Conservation (phyloP, 345 rosid genomes). For the Citrus medica region DNA sequence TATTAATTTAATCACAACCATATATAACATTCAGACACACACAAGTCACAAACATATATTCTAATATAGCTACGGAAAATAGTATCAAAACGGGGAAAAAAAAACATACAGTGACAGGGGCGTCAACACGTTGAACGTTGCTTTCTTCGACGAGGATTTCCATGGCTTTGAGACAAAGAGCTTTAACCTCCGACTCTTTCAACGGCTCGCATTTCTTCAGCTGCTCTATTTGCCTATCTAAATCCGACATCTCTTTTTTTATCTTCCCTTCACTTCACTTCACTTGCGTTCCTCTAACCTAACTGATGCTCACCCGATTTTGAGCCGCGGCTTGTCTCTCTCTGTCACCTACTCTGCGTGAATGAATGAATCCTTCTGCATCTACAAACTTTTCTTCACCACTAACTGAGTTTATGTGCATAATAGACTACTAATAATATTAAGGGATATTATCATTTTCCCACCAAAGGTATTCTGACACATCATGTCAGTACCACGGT, state of each 20-base stretch:
- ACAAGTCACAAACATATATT: background rate
- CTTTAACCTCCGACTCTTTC: constrained; percentile 93
- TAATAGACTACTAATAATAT: no score
- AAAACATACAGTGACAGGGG: constrained; percentile 81
- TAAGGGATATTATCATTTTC: no score
- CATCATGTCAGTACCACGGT: no score
- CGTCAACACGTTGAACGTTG: constrained; percentile 95
- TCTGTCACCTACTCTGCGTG: background rate
- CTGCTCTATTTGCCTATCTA: constrained; percentile 93
- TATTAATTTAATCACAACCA: constrained; percentile 8
- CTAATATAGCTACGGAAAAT: no score
- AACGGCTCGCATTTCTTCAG: constrained; percentile 93
- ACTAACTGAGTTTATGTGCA: background rate
- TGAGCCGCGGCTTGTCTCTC: background rate
- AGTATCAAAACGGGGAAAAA: background rate
- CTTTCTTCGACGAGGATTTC: constrained; percentile 97
- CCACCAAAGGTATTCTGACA: no score
- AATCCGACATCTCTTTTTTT: constrained; percentile 72
- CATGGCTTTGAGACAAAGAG: constrained; percentile 94
- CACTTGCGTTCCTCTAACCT: background rate
- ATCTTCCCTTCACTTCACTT: background rate
- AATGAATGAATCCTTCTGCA: background rate
- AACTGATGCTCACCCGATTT: background rate
- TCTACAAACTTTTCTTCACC: background rate
- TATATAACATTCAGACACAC: background rate